phyloP scores from a whole-genome alignment of 805 yeast genomes.

The Wickerhamomyces ciferrii region DNA sequence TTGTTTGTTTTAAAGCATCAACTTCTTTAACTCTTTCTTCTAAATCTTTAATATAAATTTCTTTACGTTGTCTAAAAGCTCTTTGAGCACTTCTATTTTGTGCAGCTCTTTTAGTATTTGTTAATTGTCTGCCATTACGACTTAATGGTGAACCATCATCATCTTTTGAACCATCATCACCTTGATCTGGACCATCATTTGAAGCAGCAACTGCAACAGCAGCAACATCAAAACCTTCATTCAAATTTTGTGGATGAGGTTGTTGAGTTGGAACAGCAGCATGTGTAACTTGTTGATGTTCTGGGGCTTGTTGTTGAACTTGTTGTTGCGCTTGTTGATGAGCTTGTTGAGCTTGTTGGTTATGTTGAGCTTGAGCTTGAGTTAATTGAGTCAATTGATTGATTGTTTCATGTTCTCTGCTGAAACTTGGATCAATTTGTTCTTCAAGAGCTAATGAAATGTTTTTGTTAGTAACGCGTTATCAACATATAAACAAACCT shows the following conservation, averaged over 20 bases:
- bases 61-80: slow-evolving; percentile 84
- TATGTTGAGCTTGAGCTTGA: neutral
- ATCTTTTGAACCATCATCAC: neutral
- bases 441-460: slow-evolving; percentile 19
- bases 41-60: slow-evolving; percentile 72
- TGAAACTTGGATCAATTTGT: slow-evolving; percentile 26
- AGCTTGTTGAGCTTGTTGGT: slow-evolving; percentile 2
- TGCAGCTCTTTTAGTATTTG: slow-evolving; percentile 78
- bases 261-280: slow-evolving; percentile 3
- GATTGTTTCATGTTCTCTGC: slow-evolving; percentile 12
- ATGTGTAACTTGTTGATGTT: slow-evolving; percentile 4
- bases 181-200: slow-evolving; percentile 5
- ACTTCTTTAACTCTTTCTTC: slow-evolving; percentile 66
- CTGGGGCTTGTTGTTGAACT: slow-evolving; percentile 2
- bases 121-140: slow-evolving; percentile 33
- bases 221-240: slow-evolving; percentile 24
- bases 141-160: slow-evolving; percentile 9
- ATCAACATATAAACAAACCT: no score
- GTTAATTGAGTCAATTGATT: slow-evolving; percentile 11
- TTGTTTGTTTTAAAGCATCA: slow-evolving; percentile 54
- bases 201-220: slow-evolving; percentile 31
- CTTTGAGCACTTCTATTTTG: slow-evolving; percentile 91
- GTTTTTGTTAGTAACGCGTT: no score
- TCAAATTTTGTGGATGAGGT: slow-evolving; percentile 8
- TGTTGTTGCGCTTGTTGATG: slow-evolving; percentile 6